Conservation (phyloP, 1,284 basidiomycete genomes). For the Rhodotorula sp. region DNA sequence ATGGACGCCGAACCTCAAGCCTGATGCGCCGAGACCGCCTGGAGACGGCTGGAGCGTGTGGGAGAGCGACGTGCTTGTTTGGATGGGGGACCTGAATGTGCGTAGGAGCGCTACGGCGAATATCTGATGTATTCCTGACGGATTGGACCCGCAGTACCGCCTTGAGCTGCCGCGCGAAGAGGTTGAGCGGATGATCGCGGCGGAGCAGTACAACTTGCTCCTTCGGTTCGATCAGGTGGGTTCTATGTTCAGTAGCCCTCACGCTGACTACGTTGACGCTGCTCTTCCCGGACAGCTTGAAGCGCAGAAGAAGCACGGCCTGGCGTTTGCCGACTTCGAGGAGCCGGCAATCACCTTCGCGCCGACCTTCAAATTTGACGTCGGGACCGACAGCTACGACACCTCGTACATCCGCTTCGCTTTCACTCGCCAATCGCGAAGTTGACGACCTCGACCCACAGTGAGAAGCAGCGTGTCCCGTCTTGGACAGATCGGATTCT, state of each 20-base stretch:
- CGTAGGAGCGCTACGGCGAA: neutral
- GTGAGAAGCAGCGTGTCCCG: conserved; percentile 84
- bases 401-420: conserved; percentile 50
- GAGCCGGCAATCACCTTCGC: conserved; percentile 34
- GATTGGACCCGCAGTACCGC: conserved; percentile 66
- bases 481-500: conserved; percentile 62
- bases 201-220: conserved; percentile 64
- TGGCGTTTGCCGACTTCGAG: conserved; percentile 37
- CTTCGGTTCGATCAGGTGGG: conserved; percentile 65
- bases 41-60: conserved; percentile 9
- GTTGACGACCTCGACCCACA: neutral
- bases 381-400: conserved; percentile 73
- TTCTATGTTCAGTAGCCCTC: neutral
- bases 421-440: too few species aligned
- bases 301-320: conserved; percentile 16
- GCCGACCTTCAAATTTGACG: conserved; percentile 98
- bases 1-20: conserved; percentile 25
- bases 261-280: neutral
- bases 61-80: conserved; percentile 59
- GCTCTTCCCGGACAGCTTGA: conserved; percentile 26
- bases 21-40: neutral
- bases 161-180: conserved; percentile 84
- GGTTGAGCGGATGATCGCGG: conserved; percentile 65
- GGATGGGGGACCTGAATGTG: conserved; percentile 55
- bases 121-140: neutral